phyloP scores from a whole-genome alignment of 129 eudicot genomes.

The Logfia minima region DNA sequence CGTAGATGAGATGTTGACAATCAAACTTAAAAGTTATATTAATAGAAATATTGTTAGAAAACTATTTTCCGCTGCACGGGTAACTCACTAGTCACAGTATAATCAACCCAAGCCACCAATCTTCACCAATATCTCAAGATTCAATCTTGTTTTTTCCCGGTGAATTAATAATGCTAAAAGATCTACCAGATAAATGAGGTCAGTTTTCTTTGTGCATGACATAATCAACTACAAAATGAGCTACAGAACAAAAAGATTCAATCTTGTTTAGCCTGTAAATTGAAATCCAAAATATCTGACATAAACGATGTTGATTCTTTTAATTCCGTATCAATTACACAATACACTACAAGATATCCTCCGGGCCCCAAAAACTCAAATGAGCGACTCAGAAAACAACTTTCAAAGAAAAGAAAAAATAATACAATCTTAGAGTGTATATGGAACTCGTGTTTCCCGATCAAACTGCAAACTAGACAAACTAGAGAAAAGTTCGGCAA shows the following conservation, averaged over 20 bases:
- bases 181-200: neutral
- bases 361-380: neutral
- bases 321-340: neutral
- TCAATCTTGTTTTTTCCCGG: neutral
- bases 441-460: constrained; percentile 52
- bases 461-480: constrained; percentile 57
- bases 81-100: too few relatives aligned
- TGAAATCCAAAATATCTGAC: neutral
- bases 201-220: neutral
- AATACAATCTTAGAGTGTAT: constrained; percentile 24
- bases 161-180: neutral
- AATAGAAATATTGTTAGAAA: too few relatives aligned
- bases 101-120: too few relatives aligned
- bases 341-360: neutral
- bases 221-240: neutral
- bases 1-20: too few relatives aligned
- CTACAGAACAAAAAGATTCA: neutral
- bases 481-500: constrained; percentile 70
- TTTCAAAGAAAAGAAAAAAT: neutral
- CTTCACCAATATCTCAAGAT: neutral
- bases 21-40: too few relatives aligned
- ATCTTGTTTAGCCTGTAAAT: neutral
- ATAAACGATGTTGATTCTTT: too few relatives aligned
- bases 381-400: neutral
- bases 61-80: too few relatives aligned